Conservation (phyloP, 768 basidiomycete species). For the Amyloporia xantha region DNA sequence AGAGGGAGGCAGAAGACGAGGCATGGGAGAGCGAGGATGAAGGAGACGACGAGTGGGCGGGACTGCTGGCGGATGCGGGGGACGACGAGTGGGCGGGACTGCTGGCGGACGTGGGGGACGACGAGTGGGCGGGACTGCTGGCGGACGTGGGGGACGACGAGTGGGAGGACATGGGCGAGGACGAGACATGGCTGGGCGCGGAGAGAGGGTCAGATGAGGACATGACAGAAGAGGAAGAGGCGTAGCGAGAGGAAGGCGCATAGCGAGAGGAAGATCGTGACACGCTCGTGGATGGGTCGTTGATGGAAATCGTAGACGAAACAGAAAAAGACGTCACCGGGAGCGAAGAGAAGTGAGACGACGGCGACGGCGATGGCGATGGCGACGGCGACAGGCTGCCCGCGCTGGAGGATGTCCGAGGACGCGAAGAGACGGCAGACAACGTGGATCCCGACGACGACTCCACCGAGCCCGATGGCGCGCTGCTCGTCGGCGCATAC, state of each 20-base stretch:
- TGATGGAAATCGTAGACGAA: no score
- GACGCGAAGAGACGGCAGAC: no score
- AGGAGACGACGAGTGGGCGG: background rate
- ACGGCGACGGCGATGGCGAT: no score
- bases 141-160: background rate
- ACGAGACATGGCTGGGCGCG: background rate
- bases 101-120: background rate
- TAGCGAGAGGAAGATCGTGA: background rate
- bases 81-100: background rate
- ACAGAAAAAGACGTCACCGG: no score
- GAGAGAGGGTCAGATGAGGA: background rate
- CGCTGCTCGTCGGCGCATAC: no score
- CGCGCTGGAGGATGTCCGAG: no score
- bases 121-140: background rate
- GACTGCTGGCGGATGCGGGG: background rate
- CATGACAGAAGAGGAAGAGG: conserved; percentile 1
- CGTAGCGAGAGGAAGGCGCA: background rate
- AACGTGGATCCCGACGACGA: no score
- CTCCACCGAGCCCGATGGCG: no score
- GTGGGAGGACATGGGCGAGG: background rate
- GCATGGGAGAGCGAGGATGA: background rate
- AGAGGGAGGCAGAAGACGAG: background rate
- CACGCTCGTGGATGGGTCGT: background rate
- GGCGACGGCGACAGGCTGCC: no score
- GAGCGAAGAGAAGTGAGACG: no score